Conservation (phyloP, 495 filamentous ascomycete genomes). For the Penicilliopsis zonata region DNA sequence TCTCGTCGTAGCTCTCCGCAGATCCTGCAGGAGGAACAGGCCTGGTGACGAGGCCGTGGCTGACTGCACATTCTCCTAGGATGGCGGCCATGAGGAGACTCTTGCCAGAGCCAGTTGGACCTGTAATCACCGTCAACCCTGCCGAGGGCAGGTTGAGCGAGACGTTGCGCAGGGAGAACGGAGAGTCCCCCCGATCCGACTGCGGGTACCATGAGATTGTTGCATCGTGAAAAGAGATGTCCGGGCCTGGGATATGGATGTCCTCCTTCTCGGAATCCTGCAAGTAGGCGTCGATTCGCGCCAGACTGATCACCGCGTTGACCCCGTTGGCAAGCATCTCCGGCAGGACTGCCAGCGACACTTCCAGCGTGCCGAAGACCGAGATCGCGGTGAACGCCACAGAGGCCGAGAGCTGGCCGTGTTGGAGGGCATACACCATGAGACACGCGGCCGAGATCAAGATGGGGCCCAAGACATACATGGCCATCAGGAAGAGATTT, state of each 20-base stretch:
- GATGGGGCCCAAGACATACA: conserved; percentile 56
- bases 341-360: conserved; percentile 48
- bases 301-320: conserved; percentile 52
- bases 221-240: conserved; percentile 46
- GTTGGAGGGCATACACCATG: conserved; percentile 43
- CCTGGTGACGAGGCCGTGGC: conserved; percentile 35
- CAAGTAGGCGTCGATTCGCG: conserved; percentile 55
- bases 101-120: conserved; percentile 51
- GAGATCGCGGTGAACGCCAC: conserved; percentile 63
- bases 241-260: conserved; percentile 27
- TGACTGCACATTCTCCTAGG: conserved; percentile 45
- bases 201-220: conserved; percentile 59
- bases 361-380: conserved; percentile 52
- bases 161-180: conserved; percentile 44
- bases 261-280: conserved; percentile 43
- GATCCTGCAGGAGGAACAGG: conserved; percentile 16
- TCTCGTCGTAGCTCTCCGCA: conserved; percentile 9
- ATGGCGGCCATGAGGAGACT: conserved; percentile 49
- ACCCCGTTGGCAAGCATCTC: conserved; percentile 49
- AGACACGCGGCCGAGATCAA: conserved; percentile 54
- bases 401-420: conserved; percentile 46
- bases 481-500: conserved; percentile 29
- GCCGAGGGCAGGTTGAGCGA: conserved; percentile 52
- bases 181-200: conserved; percentile 32
- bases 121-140: conserved; percentile 53